Evolutionary conservation across 148 eudicot genomes (phyloP), one percentile per base, ranked within the genome.

Genomic region (Amaranthus palmeri): DNA sequence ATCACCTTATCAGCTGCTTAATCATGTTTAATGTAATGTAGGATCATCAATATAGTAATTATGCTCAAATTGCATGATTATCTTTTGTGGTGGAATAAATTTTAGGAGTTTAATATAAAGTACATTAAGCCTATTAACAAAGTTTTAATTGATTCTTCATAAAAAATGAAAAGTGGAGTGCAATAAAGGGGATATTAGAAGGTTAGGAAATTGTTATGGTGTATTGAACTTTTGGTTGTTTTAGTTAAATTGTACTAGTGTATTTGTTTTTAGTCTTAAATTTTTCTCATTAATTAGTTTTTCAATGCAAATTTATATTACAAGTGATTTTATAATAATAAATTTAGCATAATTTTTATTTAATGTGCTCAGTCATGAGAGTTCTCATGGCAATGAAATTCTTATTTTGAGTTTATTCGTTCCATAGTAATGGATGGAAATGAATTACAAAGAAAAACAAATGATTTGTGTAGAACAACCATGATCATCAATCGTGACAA

Each of bases 1-100:
- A 72, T 77, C 40, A 77, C 76, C 49, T 67, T 77, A 17, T 72
- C 80, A 1, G 80, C 55, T 36, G 72, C 80, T 1, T 77, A 41
- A 72, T 6, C 40, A 6, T 3, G 4, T 10, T 4, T 66, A 25
- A 49, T 12, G 25, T 3, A 7, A 11, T 6, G 36, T 25, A 25
- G 36, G 2, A 25, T 25, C 4, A 56, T 56, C 6, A 56, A 13
- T 3, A 4, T 25, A 25, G 36, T 13, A 62, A n/a, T 2, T 64
- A 44, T 9, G 45, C 18, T 13, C 36, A 36, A 49, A 15, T 62
- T 42, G 46, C 45, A 40, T 0, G 43, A 42, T 61, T 42, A 6
- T 62, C 4, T 7, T 43, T 8, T 44, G 18, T 44, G 10, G 44
- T 62, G 9, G 49, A 6, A 44, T 62, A 62, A 62, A 58, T 17